Conservation (phyloP, 805 yeast species). For the Candida multigemmis region DNA sequence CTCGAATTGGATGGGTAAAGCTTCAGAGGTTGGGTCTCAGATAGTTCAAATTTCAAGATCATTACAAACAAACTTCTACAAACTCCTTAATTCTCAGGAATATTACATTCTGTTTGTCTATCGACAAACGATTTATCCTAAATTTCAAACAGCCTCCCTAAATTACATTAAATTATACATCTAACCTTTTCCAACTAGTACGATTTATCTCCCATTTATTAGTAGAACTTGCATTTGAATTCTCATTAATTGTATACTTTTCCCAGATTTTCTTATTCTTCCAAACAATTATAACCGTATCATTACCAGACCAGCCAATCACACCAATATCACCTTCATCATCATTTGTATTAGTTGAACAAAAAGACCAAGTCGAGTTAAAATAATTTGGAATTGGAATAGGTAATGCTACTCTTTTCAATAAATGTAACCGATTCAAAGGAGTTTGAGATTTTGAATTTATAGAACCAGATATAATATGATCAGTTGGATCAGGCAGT, state of each 20-base stretch:
- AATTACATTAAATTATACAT: too few species aligned
- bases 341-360: constrained; percentile 51
- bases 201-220: constrained; percentile 12
- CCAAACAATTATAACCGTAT: constrained; percentile 71
- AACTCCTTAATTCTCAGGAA: too few species aligned
- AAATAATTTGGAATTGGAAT: constrained; percentile 60
- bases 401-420: constrained; percentile 52
- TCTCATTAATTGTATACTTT: constrained; percentile 64
- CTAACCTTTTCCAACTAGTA: constrained; percentile 18
- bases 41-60: too few species aligned
- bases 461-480: background rate
- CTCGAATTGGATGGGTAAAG: too few species aligned
- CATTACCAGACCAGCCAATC: constrained; percentile 72
- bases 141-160: too few species aligned
- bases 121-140: too few species aligned
- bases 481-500: constrained; percentile 4
- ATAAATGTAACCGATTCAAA: constrained; percentile 52
- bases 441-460: constrained; percentile 8
- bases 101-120: too few species aligned
- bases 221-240: constrained; percentile 4
- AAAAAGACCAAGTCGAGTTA: constrained; percentile 82
- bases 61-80: too few species aligned
- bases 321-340: constrained; percentile 20
- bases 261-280: constrained; percentile 72
- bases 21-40: too few species aligned